Base-by-base conservation (phyloP, 83 land plant species). In the Picea engelmannii region DNA sequence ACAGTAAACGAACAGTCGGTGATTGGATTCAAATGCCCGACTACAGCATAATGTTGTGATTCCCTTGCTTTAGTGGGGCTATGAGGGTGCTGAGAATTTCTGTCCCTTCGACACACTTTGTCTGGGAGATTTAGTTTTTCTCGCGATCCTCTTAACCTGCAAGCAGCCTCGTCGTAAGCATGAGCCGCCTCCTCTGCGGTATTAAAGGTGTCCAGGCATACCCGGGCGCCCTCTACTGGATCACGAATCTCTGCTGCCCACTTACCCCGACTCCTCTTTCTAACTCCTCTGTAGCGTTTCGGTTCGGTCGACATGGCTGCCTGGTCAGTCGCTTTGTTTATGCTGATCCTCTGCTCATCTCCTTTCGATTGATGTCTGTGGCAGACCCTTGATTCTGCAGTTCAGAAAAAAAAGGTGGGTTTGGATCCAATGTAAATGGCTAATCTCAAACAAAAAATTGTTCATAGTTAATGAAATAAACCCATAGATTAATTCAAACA, bases 191-290 rank as follows among this genome's bases (percentile, higher is more conserved):
- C 76, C 15, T 73, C 76, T 2, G 58, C 58, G 1, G 76, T 44
- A 4, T 73, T 55, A 20, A 73, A 73, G 23, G 76, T 73, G 20
- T 58, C 76, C 24, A 73, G 58, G 58, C 76, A 73, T 0, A 73
- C 55, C 1, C 76, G 49, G 2, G 76, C 24, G 24, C 44, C 55
- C 11, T 73, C 44, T 15, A 20, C 24, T 20, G 76, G 76, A 21
- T 40, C 49, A 20, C 76, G 38, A 7, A 73, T 73, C 76, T 73
- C 76, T 40, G 76, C 76, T 7, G 55, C 76, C 76, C 76, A 73
- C 1, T 73, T 73, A 10, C 76, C 76, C 55, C 76, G 44, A 20
- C 13, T 55, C 13, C 76, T 73, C 76, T 44, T 47, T n/a, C 76
- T n/a, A 3, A 73, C 76, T 18, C 76, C 76, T 73, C 76, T 73